Percentiles rank a stretch among this genome's conserved stretches.
Evolutionary conservation across 169 alveolate species (phyloP).

Genomic region (Eimeria praecox): DNA sequence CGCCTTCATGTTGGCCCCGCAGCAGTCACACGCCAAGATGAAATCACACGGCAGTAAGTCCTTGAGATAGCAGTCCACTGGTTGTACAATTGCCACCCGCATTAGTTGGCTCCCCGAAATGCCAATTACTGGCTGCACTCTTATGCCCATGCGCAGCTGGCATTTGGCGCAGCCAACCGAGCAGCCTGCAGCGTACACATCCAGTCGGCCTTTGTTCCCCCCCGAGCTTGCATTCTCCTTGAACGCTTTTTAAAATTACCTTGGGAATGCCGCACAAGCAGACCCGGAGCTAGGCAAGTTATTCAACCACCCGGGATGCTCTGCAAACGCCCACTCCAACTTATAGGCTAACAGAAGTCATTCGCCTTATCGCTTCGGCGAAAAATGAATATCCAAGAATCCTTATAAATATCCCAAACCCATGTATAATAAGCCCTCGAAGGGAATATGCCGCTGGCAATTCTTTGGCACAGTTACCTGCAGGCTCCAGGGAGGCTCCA

Average conservation of each 20-base stretch:
- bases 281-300: neutral
- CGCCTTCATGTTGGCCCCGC: conserved; percentile 71
- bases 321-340: neutral
- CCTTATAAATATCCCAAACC: neutral
- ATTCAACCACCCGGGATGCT: neutral
- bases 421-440: neutral
- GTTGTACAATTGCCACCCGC: conserved; percentile 64
- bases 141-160: conserved; percentile 68
- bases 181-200: conserved; percentile 66
- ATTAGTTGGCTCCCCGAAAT: conserved; percentile 1
- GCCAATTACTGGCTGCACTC: conserved; percentile 63
- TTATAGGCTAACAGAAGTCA: neutral
- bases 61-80: conserved; percentile 25
- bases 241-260: neutral
- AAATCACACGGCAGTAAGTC: conserved; percentile 81
- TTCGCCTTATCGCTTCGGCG: neutral
- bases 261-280: neutral
- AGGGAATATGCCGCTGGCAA: neutral
- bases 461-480: conserved; percentile 23
- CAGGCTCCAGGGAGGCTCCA: conserved; percentile 67
- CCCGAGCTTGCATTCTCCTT: neutral
- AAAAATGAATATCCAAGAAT: neutral
- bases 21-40: conserved; percentile 67
- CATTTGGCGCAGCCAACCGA: conserved; percentile 73
- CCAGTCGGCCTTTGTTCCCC: neutral